These are phyloP conservation scores for Ustilago xerochloae DNA, from an alignment of 1,284 basidiomycete species.

Conservation along the genomic window DNA sequence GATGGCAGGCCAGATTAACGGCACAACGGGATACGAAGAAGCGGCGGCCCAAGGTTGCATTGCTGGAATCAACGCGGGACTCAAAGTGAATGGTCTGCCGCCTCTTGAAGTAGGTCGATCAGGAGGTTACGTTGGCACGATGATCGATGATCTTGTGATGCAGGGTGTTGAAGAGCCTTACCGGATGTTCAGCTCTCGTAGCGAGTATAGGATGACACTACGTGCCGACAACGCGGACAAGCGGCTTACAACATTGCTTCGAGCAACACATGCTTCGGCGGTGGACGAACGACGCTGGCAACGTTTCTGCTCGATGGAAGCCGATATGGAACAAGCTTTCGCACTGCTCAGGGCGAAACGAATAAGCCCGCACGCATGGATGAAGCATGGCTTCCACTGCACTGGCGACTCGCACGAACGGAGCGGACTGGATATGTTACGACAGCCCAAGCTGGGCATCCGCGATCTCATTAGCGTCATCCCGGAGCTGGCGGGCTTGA, in stretches of 20 bases:
- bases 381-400: conserved; percentile 61
- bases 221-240: conserved; percentile 88
- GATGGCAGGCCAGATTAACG: conserved; percentile 60
- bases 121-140: conserved; percentile 85
- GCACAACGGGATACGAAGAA: conserved; percentile 91
- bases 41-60: conserved; percentile 86
- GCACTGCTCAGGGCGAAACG: conserved; percentile 71
- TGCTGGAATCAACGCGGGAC: conserved; percentile 86
- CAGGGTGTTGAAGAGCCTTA: conserved; percentile 91
- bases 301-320: conserved; percentile 71
- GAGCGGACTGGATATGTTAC: conserved; percentile 79
- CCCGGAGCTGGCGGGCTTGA: conserved; percentile 73
- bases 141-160: conserved; percentile 87
- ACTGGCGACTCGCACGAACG: conserved; percentile 62
- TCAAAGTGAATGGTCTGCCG: conserved; percentile 74
- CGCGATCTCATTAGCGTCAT: conserved; percentile 72
- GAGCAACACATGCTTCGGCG: conserved; percentile 73
- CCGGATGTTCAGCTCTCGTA: conserved; percentile 90
- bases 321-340: conserved; percentile 73
- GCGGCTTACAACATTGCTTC: conserved; percentile 74
- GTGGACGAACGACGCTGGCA: conserved; percentile 77
- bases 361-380: conserved; percentile 67
- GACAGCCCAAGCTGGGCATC: conserved; percentile 75
- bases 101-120: conserved; percentile 80
- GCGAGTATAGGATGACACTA: conserved; percentile 86